A percentile compares a stretch with the other conserved stretches of the same genome.
phyloP scores from a whole-genome alignment of 371 early-diverging fungal species.

The Blastocladiella emersonii region DNA sequence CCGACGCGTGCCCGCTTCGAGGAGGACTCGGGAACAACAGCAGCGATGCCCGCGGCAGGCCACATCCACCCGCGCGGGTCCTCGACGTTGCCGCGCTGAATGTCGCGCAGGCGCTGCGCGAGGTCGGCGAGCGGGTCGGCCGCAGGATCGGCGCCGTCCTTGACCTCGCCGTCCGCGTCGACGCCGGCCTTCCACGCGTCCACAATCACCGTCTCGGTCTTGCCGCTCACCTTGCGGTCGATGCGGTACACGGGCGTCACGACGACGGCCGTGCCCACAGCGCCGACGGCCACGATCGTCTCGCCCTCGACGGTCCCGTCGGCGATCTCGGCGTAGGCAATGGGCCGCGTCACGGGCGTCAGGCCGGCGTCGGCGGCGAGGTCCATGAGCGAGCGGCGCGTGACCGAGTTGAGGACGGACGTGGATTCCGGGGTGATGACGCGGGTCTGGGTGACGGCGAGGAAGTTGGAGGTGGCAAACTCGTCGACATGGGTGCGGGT shows the following conservation, averaged over 20 bases:
- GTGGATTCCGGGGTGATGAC: conserved; percentile 56
- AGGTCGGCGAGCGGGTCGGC: conserved; percentile 44
- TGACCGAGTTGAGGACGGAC: conserved; percentile 53
- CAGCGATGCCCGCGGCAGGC: conserved; percentile 40
- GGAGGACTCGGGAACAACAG: no score
- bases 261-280: conserved; percentile 66
- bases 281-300: conserved; percentile 53
- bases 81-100: conserved; percentile 48
- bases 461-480: conserved; percentile 56
- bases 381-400: conserved; percentile 51
- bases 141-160: conserved; percentile 20
- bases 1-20: no score
- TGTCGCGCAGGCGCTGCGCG: conserved; percentile 42
- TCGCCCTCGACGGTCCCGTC: conserved; percentile 17
- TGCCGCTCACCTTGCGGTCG: conserved; percentile 25
- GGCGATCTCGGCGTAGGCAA: conserved; percentile 42
- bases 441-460: conserved; percentile 31
- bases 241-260: conserved; percentile 61
- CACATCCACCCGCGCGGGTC: conserved; percentile 58
- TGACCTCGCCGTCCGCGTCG: conserved; percentile 1
- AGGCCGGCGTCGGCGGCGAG: conserved; percentile 52
- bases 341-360: conserved; percentile 39
- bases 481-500: conserved; percentile 55
- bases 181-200: conserved; percentile 8
- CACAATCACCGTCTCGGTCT: conserved; percentile 11